These are phyloP conservation scores for Asterophora parasitica DNA, from an alignment of 768 basidiomycete genomes.

Conservation along the genomic window DNA sequence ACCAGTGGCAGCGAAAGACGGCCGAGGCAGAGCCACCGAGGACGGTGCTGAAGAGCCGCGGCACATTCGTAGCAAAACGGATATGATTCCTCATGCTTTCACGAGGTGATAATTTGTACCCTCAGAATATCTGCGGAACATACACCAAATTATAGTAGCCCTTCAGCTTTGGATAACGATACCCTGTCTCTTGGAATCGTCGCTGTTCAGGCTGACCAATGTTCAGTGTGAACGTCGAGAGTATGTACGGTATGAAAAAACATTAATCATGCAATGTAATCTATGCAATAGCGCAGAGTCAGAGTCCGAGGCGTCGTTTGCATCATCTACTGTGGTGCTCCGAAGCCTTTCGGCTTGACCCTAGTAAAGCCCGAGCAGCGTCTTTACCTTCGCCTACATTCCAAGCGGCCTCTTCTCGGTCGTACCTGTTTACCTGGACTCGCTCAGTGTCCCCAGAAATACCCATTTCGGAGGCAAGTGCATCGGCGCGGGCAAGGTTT, in stretches of 20 bases:
- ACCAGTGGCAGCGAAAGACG: slow-evolving; percentile 83
- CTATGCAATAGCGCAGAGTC: slow-evolving; percentile 18
- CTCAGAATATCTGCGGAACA: slow-evolving; percentile 2
- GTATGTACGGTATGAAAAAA: too few relatives aligned
- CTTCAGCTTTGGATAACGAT: slow-evolving; percentile 9
- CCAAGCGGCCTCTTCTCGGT: slow-evolving; percentile 40
- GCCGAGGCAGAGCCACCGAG: slow-evolving; percentile 47
- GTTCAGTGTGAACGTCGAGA: too few relatives aligned
- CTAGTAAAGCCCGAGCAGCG: slow-evolving; percentile 46
- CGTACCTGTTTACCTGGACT: slow-evolving; percentile 33
- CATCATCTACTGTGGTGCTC: slow-evolving; percentile 17
- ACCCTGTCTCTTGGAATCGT: neutral
- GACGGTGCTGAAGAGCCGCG: slow-evolving; percentile 25
- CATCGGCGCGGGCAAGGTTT: slow-evolving; percentile 64
- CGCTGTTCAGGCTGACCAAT: too few relatives aligned
- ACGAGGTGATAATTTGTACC: neutral
- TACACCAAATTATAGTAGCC: slow-evolving; percentile 8
- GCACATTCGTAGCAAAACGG: slow-evolving; percentile 35
- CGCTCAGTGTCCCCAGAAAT: slow-evolving; percentile 44
- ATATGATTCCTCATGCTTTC: slow-evolving; percentile 18
- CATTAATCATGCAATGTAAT: neutral
- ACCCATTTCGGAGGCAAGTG: slow-evolving; percentile 51
- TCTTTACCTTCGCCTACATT: slow-evolving; percentile 46
- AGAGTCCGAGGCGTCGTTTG: slow-evolving; percentile 22
- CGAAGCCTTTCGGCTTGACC: neutral